Evolutionary conservation across 768 basidiomycete genomes (phyloP), one percentile per base, ranked within the genome.

Genomic region (Sistotremastrum suecicum): DNA sequence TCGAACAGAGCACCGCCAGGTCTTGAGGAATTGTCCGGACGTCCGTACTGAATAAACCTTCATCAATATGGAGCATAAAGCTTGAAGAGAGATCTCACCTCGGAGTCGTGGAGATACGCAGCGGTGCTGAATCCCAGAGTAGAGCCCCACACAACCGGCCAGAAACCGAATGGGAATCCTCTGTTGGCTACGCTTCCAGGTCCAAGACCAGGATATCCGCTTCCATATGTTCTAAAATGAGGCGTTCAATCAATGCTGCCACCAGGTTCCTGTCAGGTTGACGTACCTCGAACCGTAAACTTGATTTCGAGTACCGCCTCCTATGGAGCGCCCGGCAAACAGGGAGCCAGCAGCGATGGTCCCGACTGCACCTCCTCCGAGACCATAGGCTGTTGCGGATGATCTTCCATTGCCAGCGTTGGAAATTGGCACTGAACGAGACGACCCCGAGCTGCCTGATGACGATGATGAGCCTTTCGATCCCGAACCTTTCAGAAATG

Each of bases 101-200:
- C 74, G 35, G 62, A 48, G 32, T 60, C 57, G 2, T 62, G 48
- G 41, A 70, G 50, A 48, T 70, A 69, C 3, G 51, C 56, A 12
- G 54, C 53, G 5, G 59, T 60, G 20, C 56, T 31, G 48, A 49
- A 53, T 37, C 41, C 64, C 30, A 47, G 53, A 29, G 37, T 50
- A 1, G 60, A 60, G 2, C 60, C 63, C 72, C 75, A 80, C 1
- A 67, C 66, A 7, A 81, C 37, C 5, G 80, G 80, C 78, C 79
- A 82, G 61, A 70, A 83, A 50, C 66, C 67, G 55, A 77, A 82
- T 0, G 80, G 80, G 54, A 83, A 81, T 2, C 66, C 66, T 0
- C 67, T 66, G 0, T 69, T 68, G 0, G 50, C 39, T 11, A 77
- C 73, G 9, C 76, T 75, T 3, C 66, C 64, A 5, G 63, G 62